Percentiles rank a stretch among this genome's conserved stretches.
These are phyloP conservation scores for Nemania sp. DNA, from an alignment of 2,329 filamentous ascomycete genomes.

Conservation along the genomic window DNA sequence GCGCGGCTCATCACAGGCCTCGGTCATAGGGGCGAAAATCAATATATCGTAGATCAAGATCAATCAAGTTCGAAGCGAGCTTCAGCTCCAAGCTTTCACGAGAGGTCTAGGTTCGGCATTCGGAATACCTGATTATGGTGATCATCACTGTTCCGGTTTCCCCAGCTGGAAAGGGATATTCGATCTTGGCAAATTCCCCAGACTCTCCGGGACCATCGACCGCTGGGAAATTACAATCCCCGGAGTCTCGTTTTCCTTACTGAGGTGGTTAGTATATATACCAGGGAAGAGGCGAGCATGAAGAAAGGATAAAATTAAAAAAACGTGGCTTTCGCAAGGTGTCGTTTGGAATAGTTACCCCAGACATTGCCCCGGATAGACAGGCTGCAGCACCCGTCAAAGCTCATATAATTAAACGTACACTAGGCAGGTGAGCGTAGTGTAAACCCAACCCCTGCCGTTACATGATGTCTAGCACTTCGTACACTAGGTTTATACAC, in stretches of 20 bases:
- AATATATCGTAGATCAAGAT: constrained; percentile 12
- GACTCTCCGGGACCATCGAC: neutral
- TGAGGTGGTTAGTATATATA: constrained; percentile 6
- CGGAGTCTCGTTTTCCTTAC: neutral
- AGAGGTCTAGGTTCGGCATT: constrained; percentile 18
- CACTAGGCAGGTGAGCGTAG: neutral
- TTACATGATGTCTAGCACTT: neutral
- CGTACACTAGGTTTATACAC: no score
- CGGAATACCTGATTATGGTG: constrained; percentile 11
- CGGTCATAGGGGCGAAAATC: constrained; percentile 10
- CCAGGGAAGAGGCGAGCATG: neutral
- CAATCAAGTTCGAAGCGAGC: constrained; percentile 11
- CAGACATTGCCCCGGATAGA: constrained; percentile 17
- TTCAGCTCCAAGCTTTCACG: constrained; percentile 14
- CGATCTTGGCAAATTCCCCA: constrained; percentile 1
- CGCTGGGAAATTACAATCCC: constrained; percentile 17
- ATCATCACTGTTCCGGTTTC: neutral
- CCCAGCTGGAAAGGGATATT: neutral
- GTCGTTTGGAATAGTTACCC: constrained; percentile 8
- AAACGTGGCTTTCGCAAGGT: constrained; percentile 20
- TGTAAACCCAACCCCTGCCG: neutral
- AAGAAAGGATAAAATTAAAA: neutral
- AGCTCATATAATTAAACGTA: constrained; percentile 11
- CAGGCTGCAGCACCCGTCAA: constrained; percentile 14
- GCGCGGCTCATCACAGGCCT: constrained; percentile 7